These are phyloP conservation scores for Teunomyces stri DNA, from an alignment of 805 yeast genomes.

Conservation along the genomic window DNA sequence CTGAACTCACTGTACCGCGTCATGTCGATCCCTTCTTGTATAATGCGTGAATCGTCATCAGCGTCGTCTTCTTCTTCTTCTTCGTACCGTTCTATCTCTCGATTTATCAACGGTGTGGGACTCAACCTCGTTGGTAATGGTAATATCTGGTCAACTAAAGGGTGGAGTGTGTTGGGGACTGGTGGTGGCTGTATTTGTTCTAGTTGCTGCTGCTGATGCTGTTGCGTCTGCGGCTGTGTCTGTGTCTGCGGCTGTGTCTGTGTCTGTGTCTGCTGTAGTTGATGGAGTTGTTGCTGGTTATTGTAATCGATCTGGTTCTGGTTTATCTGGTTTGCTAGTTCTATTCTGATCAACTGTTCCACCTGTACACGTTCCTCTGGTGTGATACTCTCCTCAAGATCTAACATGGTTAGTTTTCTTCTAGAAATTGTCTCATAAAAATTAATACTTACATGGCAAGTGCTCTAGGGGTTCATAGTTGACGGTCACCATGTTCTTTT, in stretches of 20 bases:
- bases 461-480: constrained; percentile 37
- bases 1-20: constrained; percentile 18
- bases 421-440: too few species aligned
- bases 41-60: constrained; percentile 16
- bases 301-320: constrained; percentile 2
- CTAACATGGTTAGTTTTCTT: constrained; percentile 14
- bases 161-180: constrained; percentile 11
- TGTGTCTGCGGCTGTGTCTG: neutral
- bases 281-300: constrained; percentile 10
- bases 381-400: constrained; percentile 34
- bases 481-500: constrained; percentile 12
- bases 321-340: constrained; percentile 11
- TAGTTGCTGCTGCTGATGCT: too few species aligned
- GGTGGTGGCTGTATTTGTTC: neutral
- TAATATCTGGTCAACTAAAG: constrained; percentile 13
- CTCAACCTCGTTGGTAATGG: constrained; percentile 13
- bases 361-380: constrained; percentile 35
- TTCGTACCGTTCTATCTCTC: constrained; percentile 23
- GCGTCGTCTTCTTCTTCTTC: constrained; percentile 23
- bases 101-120: constrained; percentile 13
- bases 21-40: constrained; percentile 31
- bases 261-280: neutral
- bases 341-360: constrained; percentile 31
- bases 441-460: constrained; percentile 36
- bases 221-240: neutral